phyloP scores from a whole-genome alignment of 176 grass and related monocot species.

The Triticum aestivum region IWGSC_CS_RefSeq_v2.1 NC_057801.1:460709488-460709987 shows the following conservation, averaged over 20 bases:
- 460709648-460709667: not conserved
- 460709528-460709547: conserved; percentile 14
- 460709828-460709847: conserved; percentile 60
- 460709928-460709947: conserved; percentile 21
- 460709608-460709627: not conserved
- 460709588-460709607: not conserved
- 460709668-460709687: conserved; percentile 3
- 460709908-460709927: not conserved
- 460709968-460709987: conserved; percentile 87
- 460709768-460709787: not conserved
- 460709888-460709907: conserved; percentile 12
- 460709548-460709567: not conserved
- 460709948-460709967: conserved; percentile 12
- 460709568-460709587: not conserved
- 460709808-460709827: conserved; percentile 50
- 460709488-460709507: conserved; percentile 81
- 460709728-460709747: conserved; percentile 21
- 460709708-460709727: conserved; percentile 4
- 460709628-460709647: conserved; percentile 1
- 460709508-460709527: conserved; percentile 70
- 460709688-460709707: not conserved
- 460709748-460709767: conserved; percentile 9
- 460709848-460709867: conserved; percentile 63
- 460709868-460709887: conserved; percentile 80
- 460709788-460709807: conserved; percentile 59